Percentiles rank a stretch among this genome's conserved stretches.
Evolutionary conservation across 1,139 yeast genomes (phyloP).

Genomic region (Taiozyma sp.): DNA sequence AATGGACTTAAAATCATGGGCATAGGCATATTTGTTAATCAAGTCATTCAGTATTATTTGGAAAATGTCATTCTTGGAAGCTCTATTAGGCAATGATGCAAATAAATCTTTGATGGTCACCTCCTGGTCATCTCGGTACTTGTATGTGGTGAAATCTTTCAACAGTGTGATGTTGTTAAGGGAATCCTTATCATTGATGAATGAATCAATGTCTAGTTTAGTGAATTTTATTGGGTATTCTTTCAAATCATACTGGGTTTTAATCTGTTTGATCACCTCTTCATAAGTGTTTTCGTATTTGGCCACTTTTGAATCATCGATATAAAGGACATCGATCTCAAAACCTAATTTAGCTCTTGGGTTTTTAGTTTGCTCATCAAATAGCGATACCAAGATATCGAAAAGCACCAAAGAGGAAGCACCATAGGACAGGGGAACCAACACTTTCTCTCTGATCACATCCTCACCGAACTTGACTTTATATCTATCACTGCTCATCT

Average conservation of each 20-base stretch:
- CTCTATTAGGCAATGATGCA: slow-evolving; percentile 39
- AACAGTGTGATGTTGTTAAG: slow-evolving; percentile 6
- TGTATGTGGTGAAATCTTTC: slow-evolving; percentile 9
- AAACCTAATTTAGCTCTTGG: slow-evolving; percentile 72
- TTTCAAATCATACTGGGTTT: slow-evolving; percentile 22
- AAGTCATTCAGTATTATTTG: slow-evolving; percentile 46
- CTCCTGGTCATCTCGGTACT: slow-evolving; percentile 6
- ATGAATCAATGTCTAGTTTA: slow-evolving; percentile 14
- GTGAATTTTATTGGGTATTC: slow-evolving; percentile 19
- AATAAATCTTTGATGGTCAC: slow-evolving; percentile 20
- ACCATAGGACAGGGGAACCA: slow-evolving; percentile 65
- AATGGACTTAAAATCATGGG: slow-evolving; percentile 47
- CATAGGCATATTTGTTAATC: slow-evolving; percentile 43
- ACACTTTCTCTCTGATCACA: slow-evolving; percentile 32
- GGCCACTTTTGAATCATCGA: slow-evolving; percentile 37
- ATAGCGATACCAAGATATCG: slow-evolving; percentile 58
- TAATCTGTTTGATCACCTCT: slow-evolving; percentile 20
- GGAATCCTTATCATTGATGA: slow-evolving; percentile 4
- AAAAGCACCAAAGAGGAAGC: slow-evolving; percentile 60
- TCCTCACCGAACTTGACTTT: slow-evolving; percentile 49
- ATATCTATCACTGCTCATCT: slow-evolving; percentile 63
- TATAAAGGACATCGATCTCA: slow-evolving; percentile 47
- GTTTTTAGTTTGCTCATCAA: slow-evolving; percentile 53
- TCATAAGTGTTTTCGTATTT: slow-evolving; percentile 11
- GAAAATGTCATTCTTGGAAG: slow-evolving; percentile 60